Evolutionary conservation across 768 basidiomycete species (phyloP).

Genomic region (Tricholoma furcatifolium): DNA sequence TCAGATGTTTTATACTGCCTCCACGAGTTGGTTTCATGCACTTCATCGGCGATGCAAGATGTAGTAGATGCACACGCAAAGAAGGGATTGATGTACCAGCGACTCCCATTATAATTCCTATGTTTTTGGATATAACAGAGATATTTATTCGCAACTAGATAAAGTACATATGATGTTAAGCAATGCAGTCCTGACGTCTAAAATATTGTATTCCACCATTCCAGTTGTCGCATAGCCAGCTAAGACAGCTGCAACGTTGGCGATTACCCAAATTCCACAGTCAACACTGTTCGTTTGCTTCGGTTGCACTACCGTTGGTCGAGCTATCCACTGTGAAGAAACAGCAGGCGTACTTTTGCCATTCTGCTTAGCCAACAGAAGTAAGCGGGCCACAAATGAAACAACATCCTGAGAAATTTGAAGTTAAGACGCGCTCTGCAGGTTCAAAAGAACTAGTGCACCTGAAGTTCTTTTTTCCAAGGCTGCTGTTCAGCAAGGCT

Average conservation of each 20-base stretch:
- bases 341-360: neutral
- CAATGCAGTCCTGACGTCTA: too few species aligned
- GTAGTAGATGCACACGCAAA: too few species aligned
- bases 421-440: neutral
- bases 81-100: too few species aligned
- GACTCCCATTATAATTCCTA: too few species aligned
- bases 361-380: neutral
- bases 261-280: neutral
- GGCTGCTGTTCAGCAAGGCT: slow-evolving; percentile 20
- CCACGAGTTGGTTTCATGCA: too few species aligned
- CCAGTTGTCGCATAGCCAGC: neutral
- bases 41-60: too few species aligned
- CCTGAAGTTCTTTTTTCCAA: slow-evolving; percentile 11
- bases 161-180: too few species aligned
- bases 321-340: neutral
- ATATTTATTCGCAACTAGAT: too few species aligned
- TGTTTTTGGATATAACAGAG: too few species aligned
- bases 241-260: neutral
- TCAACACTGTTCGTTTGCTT: neutral
- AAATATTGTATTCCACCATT: neutral
- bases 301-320: neutral
- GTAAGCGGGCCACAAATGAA: neutral
- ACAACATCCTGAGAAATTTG: neutral
- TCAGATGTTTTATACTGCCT: too few species aligned
- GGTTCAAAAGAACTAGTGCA: neutral